A percentile compares a stretch with the other conserved stretches of the same genome.
These are phyloP conservation scores for Calendula officinalis DNA, from an alignment of 129 eudicot genomes.

Conservation along the genomic window DNA sequence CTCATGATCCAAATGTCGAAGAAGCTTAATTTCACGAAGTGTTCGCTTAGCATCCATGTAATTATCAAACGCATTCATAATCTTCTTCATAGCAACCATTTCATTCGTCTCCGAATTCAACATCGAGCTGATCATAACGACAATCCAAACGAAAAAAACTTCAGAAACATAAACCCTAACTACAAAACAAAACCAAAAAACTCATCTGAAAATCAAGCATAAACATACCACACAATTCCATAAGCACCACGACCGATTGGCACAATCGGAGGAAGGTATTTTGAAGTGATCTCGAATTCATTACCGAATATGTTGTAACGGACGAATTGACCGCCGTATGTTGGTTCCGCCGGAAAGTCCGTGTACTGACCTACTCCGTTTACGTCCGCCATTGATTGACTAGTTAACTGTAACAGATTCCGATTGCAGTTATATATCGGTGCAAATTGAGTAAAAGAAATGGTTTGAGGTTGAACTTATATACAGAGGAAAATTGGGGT, in stretches of 20 bases:
- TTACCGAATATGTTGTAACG: constrained; percentile 73
- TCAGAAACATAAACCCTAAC: constrained; percentile 5
- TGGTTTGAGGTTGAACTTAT: background rate
- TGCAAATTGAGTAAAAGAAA: background rate
- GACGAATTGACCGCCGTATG: constrained; percentile 75
- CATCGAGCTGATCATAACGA: constrained; percentile 47
- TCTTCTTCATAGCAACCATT: constrained; percentile 89
- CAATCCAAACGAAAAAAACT: background rate
- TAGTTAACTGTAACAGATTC: constrained; percentile 7
- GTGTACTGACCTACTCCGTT: constrained; percentile 43
- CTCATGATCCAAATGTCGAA: constrained; percentile 89
- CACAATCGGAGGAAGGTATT: constrained; percentile 78
- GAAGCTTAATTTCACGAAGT: constrained; percentile 80
- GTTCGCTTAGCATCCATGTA: constrained; percentile 94
- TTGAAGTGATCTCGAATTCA: constrained; percentile 63
- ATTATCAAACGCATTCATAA: constrained; percentile 80
- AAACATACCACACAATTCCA: constrained; percentile 77
- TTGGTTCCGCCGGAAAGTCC: constrained; percentile 58
- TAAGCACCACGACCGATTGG: constrained; percentile 98
- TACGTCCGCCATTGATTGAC: constrained; percentile 43
- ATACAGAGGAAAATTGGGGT: constrained; percentile 1
- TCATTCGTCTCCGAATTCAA: constrained; percentile 84
- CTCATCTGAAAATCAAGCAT: background rate
- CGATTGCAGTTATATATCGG: background rate
- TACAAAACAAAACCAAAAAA: background rate